Evolutionary conservation across 352 stramenopile genomes (phyloP).

Genomic region (Globisporangium nunn): DNA sequence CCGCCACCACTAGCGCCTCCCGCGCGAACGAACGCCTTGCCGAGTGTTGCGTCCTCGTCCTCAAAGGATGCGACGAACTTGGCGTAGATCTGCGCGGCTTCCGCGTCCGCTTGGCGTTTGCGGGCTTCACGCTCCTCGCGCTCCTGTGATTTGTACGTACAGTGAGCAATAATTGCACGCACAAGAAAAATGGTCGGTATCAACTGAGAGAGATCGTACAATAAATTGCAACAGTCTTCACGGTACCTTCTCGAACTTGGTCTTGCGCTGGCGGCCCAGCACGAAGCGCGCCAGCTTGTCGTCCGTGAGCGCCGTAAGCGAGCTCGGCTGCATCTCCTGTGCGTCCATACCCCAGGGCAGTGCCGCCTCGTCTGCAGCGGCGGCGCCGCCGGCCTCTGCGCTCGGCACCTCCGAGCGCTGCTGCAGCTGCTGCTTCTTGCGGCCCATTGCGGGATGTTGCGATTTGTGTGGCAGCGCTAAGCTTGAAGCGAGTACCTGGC

Average conservation of each 20-base stretch:
- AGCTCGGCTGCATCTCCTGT: conserved; percentile 61
- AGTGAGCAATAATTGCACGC: not conserved
- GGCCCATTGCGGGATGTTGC: not conserved
- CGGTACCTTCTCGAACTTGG: conserved; percentile 78
- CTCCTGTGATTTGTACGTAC: conserved; percentile 22
- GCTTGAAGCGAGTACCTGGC: not conserved
- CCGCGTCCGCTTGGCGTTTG: conserved; percentile 78
- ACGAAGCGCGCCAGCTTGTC: conserved; percentile 77
- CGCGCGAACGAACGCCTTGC: conserved; percentile 60
- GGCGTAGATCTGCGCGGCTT: conserved; percentile 85
- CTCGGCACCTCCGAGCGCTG: not conserved
- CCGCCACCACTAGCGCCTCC: not conserved
- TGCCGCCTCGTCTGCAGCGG: conserved; percentile 1
- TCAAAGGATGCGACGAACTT: conserved; percentile 89
- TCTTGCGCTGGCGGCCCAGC: conserved; percentile 78
- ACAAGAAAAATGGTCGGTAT: no score
- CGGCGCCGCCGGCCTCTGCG: not conserved
- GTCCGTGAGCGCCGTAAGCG: conserved; percentile 57
- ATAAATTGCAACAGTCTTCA: not conserved
- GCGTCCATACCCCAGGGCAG: conserved; percentile 64
- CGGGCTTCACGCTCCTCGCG: conserved; percentile 74
- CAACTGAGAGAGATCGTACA: not conserved
- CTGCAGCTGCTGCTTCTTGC: not conserved
- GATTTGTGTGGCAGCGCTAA: not conserved
- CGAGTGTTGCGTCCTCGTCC: conserved; percentile 46